Base-by-base conservation (phyloP, 1,284 basidiomycete genomes). In the Fomitopsis pinicola region DNA sequence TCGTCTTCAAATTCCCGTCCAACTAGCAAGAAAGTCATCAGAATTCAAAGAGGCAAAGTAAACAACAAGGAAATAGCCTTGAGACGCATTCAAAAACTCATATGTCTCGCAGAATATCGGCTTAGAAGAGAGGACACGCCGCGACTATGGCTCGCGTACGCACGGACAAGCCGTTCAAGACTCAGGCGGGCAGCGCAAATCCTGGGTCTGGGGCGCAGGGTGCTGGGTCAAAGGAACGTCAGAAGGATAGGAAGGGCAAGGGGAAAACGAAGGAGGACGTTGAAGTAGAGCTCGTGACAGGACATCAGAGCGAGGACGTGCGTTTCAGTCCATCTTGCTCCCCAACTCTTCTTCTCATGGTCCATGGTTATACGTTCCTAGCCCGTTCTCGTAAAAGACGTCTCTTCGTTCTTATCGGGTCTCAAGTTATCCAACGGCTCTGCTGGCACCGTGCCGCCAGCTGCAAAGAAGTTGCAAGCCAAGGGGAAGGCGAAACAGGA, bases 371-470 rank as follows among this genome's bases (percentile, higher is more conserved):
- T 7, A 33, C 26, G 5, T 15, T 28, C n/a, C 12, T 38, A 63
- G 62, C 58, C 62, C 9, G 38, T 9, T n/a, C 57, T 63, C 19
- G 28, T 46, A 1, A 56, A 58, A n/a, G 62, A 63, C 22, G 58
- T 63, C 12, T 63, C 62, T 0, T 26, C 59, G 3, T 63, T 63
- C 55, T 44, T 63, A 1, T 42, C 59, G n/a, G 55, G 33, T 1
- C 53, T 59, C 19, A 52, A 59, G 35, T 8, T 17, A 7, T 19
- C 30, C 33, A 46, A 40, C 12, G 35, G 19, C 35, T 40, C 42
- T 3, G 42, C 22, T 9, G 59, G 36, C 33, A 19, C 44, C 9
- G 19, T 30, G 28, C 19, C 45, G 36, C n/a, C 26, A 17, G 1
- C 53, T n/a, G 33, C 30, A n/a, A 19, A 42, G 40, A 38, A 56